Conservation (phyloP, 2,329 filamentous ascomycete species). For the Neonectria punicea region DNA sequence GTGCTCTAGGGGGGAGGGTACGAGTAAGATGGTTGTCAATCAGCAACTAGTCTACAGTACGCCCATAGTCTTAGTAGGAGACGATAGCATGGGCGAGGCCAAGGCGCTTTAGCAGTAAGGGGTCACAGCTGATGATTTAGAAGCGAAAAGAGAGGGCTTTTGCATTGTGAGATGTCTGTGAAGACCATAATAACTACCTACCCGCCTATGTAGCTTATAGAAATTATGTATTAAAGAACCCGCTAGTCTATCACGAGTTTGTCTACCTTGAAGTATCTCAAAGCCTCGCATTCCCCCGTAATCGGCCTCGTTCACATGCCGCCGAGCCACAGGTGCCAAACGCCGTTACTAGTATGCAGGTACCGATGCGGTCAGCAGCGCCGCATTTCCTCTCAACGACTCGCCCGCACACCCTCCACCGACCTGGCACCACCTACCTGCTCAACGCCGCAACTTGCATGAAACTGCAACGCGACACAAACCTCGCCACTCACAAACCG, state of each 20-base stretch:
- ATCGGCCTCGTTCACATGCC: slow-evolving; percentile 6
- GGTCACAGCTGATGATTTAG: slow-evolving; percentile 19
- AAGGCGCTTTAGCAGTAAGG: slow-evolving; percentile 22
- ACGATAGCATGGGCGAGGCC: slow-evolving; percentile 2
- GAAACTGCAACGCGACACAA: slow-evolving; percentile 1
- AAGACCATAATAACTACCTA: slow-evolving; percentile 10
- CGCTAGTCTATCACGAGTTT: not conserved
- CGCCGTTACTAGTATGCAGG: slow-evolving; percentile 13
- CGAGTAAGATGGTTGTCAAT: not conserved
- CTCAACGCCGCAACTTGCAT: not conserved
- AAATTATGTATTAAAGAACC: slow-evolving; percentile 5
- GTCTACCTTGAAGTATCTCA: not conserved
- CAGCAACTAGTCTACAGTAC: not conserved
- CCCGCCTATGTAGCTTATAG: slow-evolving; percentile 2
- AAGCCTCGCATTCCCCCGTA: not conserved
- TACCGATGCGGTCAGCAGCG: slow-evolving; percentile 12
- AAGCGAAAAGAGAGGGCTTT: slow-evolving; percentile 1
- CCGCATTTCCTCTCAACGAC: not conserved
- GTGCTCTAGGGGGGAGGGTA: not conserved
- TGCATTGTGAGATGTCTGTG: slow-evolving; percentile 12
- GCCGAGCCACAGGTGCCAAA: not conserved
- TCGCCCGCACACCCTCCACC: not conserved
- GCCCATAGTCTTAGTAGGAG: not conserved
- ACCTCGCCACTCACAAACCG: not conserved
- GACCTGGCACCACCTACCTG: not conserved